Evolutionary conservation across 2,329 filamentous ascomycete genomes (phyloP).

Genomic region (Nemania serpens): DNA sequence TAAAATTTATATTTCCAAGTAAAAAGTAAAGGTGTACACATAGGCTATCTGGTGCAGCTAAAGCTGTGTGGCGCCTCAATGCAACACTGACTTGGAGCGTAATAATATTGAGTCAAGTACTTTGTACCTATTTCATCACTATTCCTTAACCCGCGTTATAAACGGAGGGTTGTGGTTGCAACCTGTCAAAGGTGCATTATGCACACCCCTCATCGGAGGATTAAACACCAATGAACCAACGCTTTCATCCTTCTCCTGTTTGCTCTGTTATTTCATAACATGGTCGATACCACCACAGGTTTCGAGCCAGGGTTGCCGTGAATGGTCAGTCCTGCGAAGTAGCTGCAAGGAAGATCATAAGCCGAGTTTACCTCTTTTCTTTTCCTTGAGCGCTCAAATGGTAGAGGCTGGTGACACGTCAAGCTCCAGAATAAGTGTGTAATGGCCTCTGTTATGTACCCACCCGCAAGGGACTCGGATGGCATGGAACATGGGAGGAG

Average conservation of each 20-base stretch:
- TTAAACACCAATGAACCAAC: conserved; percentile 21
- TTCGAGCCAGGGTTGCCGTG: conserved; percentile 7
- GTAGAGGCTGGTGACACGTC: conserved; percentile 22
- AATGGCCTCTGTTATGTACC: conserved; percentile 10
- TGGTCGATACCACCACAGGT: conserved; percentile 6
- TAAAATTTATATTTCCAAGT: too few species aligned
- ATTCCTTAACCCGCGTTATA: conserved; percentile 14
- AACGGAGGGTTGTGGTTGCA: conserved; percentile 20
- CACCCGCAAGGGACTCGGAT: conserved; percentile 18
- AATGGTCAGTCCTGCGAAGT: conserved; percentile 15
- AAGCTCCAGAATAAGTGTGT: conserved; percentile 13
- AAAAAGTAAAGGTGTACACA: too few species aligned
- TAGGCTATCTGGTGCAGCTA: background rate
- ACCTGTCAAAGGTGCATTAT: conserved; percentile 33
- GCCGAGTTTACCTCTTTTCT: conserved; percentile 10
- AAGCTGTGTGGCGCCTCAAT: background rate
- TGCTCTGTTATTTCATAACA: conserved; percentile 3
- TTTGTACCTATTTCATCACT: conserved; percentile 8
- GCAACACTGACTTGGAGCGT: too few species aligned
- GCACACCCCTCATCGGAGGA: conserved; percentile 31
- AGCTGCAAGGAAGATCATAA: conserved; percentile 21
- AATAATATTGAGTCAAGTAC: too few species aligned
- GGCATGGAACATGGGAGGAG: conserved; percentile 8
- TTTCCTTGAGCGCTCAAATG: conserved; percentile 3
- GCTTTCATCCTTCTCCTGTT: conserved; percentile 10